These are phyloP conservation scores for Arxiozyma slooffiae DNA, from an alignment of 1,139 yeast species.

Conservation along the genomic window DNA sequence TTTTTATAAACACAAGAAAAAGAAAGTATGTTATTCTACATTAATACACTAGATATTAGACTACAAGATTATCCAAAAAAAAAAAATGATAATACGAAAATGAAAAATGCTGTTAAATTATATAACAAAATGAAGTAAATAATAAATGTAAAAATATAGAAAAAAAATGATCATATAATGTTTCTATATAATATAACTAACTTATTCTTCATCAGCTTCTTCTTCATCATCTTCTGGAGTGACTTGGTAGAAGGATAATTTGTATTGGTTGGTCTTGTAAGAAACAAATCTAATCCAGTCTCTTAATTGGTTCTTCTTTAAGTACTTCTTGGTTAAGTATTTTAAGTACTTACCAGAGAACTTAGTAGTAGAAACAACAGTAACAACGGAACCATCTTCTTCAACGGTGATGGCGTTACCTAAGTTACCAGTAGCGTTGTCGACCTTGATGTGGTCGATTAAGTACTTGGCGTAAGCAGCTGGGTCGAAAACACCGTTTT, in stretches of 20 bases:
- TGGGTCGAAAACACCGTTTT: conserved; percentile 95
- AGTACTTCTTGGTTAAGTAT: conserved; percentile 98
- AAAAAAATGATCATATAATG: not conserved
- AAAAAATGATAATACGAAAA: not conserved
- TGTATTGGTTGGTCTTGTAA: conserved; percentile 91
- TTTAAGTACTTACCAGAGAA: conserved; percentile 99
- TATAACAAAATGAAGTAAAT: conserved; percentile 1
- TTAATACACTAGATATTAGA: not conserved
- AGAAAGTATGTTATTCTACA: too few relatives aligned
- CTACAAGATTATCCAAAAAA: not conserved
- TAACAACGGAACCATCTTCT: conserved; percentile 71
- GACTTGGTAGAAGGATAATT: conserved; percentile 98
- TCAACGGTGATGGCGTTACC: conserved; percentile 89
- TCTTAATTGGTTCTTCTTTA: conserved; percentile 98
- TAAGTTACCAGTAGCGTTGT: conserved; percentile 91
- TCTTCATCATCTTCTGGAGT: conserved; percentile 96
- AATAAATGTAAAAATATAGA: not conserved
- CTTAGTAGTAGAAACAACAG: conserved; percentile 83
- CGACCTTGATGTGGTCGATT: conserved; percentile 98
- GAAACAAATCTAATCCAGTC: conserved; percentile 99
- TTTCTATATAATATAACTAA: conserved; percentile 6
- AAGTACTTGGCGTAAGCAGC: conserved; percentile 96
- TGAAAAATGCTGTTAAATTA: not conserved
- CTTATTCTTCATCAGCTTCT: conserved; percentile 56
- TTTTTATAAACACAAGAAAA: too few relatives aligned